Conservation (phyloP, 345 rosid species). For the Bruguiera gymnorhiza region DNA sequence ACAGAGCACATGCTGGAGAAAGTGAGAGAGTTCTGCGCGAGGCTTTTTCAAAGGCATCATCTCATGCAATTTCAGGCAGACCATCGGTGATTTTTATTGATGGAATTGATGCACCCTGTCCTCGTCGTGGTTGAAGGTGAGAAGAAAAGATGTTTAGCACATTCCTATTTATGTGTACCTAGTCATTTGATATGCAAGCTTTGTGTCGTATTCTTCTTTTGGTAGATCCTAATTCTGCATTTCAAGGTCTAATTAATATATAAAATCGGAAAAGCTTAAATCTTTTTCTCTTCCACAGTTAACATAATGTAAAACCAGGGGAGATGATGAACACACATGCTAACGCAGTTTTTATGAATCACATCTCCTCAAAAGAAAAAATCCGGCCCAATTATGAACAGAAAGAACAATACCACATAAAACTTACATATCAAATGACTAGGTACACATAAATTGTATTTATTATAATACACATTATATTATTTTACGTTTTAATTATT, state of each 20-base stretch:
- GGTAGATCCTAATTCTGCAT: slow-evolving; percentile 37
- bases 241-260: slow-evolving; percentile 12
- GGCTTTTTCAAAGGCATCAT: slow-evolving; percentile 70
- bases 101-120: too few relatives aligned
- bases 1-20: slow-evolving; percentile 82
- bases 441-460: neutral
- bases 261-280: neutral
- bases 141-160: neutral
- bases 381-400: neutral
- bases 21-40: slow-evolving; percentile 76
- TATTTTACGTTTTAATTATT: too few relatives aligned
- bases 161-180: slow-evolving; percentile 1
- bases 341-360: too few relatives aligned
- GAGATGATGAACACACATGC: neutral
- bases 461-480: too few relatives aligned
- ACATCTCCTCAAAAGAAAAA: too few relatives aligned
- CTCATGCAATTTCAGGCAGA: slow-evolving; percentile 54
- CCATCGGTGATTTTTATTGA: slow-evolving; percentile 77
- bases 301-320: neutral
- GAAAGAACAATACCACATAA: too few relatives aligned
- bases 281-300: neutral
- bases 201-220: too few relatives aligned
- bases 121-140: too few relatives aligned
- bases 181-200: neutral
- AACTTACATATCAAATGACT: neutral